A percentile compares a stretch with the other conserved stretches of the same genome.
These are phyloP conservation scores for Heterococcus sp. DNA, from an alignment of 108 stramenopile genomes.

Conservation along the genomic window DNA sequence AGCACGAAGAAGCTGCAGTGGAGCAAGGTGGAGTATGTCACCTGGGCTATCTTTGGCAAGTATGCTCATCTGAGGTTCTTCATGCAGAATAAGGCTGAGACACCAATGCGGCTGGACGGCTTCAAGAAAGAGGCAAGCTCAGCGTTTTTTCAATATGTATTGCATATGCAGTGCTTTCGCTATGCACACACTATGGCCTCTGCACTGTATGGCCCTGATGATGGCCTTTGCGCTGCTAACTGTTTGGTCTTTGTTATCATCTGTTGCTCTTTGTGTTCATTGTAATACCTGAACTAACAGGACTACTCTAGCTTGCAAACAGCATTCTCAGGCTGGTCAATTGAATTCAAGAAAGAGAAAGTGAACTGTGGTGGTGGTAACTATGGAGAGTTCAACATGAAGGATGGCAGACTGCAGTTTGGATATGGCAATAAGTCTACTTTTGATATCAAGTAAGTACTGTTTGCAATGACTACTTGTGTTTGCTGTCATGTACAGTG, in stretches of 20 bases:
- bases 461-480: no score
- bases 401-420: conserved; percentile 28
- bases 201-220: neutral
- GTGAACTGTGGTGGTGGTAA: conserved; percentile 37
- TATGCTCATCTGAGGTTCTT: conserved; percentile 44
- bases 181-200: neutral
- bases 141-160: no score
- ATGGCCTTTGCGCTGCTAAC: neutral
- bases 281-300: neutral
- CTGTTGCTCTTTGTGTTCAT: neutral
- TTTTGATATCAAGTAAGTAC: neutral
- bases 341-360: conserved; percentile 11
- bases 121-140: conserved; percentile 9
- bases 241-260: neutral
- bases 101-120: conserved; percentile 36
- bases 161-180: neutral
- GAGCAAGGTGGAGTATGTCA: conserved; percentile 9
- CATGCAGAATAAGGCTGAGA: conserved; percentile 19
- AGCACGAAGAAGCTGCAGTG: conserved; percentile 39
- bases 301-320: conserved; percentile 7
- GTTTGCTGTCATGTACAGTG: neutral
- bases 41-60: conserved; percentile 38
- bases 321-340: conserved; percentile 1
- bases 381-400: conserved; percentile 32
- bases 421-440: conserved; percentile 8